Evolutionary conservation across 371 early-diverging fungal genomes (phyloP).

Genomic region (Zychaea mexicana): DNA sequence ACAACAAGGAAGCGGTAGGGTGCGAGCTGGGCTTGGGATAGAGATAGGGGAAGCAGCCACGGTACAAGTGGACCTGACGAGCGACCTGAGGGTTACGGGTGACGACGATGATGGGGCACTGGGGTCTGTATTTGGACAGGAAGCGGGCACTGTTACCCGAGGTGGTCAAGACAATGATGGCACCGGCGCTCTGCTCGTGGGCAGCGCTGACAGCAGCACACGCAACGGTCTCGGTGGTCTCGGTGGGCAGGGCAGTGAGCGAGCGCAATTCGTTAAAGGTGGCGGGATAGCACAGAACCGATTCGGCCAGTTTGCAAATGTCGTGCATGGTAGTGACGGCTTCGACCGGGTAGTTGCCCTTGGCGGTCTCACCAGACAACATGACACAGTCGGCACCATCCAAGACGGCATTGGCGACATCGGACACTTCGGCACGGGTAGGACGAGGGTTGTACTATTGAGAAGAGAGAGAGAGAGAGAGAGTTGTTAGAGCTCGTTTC

Average conservation of each 20-base stretch:
- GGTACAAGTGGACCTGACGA: slow-evolving; percentile 85
- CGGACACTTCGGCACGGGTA: slow-evolving; percentile 98
- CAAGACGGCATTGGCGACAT: slow-evolving; percentile 97
- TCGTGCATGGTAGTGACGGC: slow-evolving; percentile 79
- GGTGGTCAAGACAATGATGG: slow-evolving; percentile 83
- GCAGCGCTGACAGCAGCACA: slow-evolving; percentile 91
- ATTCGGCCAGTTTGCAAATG: slow-evolving; percentile 76
- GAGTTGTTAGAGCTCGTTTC: background rate
- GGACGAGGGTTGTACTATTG: slow-evolving; percentile 87
- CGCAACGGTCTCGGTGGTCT: slow-evolving; percentile 92
- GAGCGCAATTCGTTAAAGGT: slow-evolving; percentile 82
- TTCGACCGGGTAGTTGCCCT: slow-evolving; percentile 83
- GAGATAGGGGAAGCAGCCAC: slow-evolving; percentile 91
- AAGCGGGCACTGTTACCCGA: slow-evolving; percentile 89
- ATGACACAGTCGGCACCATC: slow-evolving; percentile 99
- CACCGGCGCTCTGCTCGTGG: slow-evolving; percentile 83
- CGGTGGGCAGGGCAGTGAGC: slow-evolving; percentile 74
- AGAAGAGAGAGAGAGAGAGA: background rate
- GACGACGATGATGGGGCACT: slow-evolving; percentile 90
- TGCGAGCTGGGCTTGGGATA: slow-evolving; percentile 64
- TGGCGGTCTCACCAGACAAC: slow-evolving; percentile 99
- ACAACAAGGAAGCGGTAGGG: slow-evolving; percentile 18
- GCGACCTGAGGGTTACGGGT: slow-evolving; percentile 86
- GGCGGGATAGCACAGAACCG: slow-evolving; percentile 76
- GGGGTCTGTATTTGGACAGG: slow-evolving; percentile 94